Percentiles rank a stretch among this genome's conserved stretches.
phyloP scores from a whole-genome alignment of 2,329 filamentous ascomycete genomes.

The Chrysoporthe cubensis region DNA sequence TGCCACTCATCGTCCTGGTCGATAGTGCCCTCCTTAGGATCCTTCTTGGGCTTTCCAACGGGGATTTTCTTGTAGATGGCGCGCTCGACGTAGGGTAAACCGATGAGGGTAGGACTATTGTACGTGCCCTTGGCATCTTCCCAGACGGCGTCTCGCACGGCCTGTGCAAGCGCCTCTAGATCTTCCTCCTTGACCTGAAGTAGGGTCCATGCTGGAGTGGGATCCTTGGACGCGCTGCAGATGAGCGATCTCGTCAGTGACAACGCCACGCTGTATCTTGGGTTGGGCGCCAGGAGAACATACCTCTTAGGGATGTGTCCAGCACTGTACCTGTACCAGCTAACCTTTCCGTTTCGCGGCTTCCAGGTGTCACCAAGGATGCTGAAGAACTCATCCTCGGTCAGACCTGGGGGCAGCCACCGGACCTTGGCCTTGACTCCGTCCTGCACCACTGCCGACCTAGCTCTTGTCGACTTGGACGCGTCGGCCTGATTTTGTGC shows the following conservation, averaged over 20 bases:
- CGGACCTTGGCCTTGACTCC: conserved; percentile 86
- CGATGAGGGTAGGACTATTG: conserved; percentile 72
- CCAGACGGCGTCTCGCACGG: conserved; percentile 71
- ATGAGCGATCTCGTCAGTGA: conserved; percentile 16
- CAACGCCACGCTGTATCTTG: neutral
- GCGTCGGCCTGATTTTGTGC: conserved; percentile 39
- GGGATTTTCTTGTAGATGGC: conserved; percentile 84
- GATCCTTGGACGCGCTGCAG: conserved; percentile 78
- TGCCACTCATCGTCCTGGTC: conserved; percentile 97
- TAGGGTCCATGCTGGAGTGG: conserved; percentile 79
- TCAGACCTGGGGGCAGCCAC: conserved; percentile 83
- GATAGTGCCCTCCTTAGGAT: conserved; percentile 90
- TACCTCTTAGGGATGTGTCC: conserved; percentile 85
- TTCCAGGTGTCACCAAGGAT: conserved; percentile 82
- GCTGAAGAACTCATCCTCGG: conserved; percentile 73
- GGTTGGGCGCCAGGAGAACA: conserved; percentile 37
- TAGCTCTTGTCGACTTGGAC: conserved; percentile 48
- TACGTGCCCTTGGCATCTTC: conserved; percentile 80
- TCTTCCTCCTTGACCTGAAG: conserved; percentile 77
- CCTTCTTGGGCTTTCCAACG: conserved; percentile 71
- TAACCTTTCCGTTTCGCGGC: conserved; percentile 76
- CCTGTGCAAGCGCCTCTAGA: conserved; percentile 69
- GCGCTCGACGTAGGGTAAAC: conserved; percentile 80
- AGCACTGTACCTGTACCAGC: conserved; percentile 72
- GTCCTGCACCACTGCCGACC: conserved; percentile 38